phyloP scores from a whole-genome alignment of 805 yeast genomes.

The Lachancea sp. region DNA sequence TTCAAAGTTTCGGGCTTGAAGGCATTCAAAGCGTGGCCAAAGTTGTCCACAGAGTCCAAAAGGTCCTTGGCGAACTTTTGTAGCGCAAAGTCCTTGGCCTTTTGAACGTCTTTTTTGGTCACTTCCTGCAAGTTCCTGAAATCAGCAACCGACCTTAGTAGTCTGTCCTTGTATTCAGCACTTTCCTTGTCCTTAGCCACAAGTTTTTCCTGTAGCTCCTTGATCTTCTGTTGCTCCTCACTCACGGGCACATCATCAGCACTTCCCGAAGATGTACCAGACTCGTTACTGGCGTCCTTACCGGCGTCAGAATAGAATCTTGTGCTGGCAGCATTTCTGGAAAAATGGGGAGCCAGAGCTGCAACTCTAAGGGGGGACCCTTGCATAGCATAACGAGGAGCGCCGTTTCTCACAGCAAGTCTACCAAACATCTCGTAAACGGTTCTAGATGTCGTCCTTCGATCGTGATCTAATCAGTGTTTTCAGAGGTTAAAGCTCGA shows the following conservation, averaged over 20 bases:
- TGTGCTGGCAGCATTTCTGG: constrained; percentile 1
- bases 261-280: constrained; percentile 12
- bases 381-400: not conserved
- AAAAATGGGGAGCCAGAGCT: not conserved
- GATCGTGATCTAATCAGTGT: no score
- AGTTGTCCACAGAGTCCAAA: constrained; percentile 84
- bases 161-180: constrained; percentile 77
- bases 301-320: constrained; percentile 27
- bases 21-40: constrained; percentile 74
- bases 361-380: not conserved
- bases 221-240: constrained; percentile 16
- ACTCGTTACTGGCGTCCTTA: constrained; percentile 15
- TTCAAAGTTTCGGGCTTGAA: constrained; percentile 58
- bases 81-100: constrained; percentile 83
- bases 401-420: constrained; percentile 1
- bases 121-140: constrained; percentile 89
- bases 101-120: constrained; percentile 78
- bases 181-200: constrained; percentile 61
- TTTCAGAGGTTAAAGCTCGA: not conserved
- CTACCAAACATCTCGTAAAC: not conserved
- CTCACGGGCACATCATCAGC: not conserved
- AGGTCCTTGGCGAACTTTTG: constrained; percentile 89
- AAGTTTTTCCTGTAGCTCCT: constrained; percentile 46
- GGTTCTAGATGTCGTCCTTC: not conserved
- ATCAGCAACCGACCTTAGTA: constrained; percentile 80